These are phyloP conservation scores for Gymnopilus junonius DNA, from an alignment of 768 basidiomycete genomes.

Conservation along the genomic window DNA sequence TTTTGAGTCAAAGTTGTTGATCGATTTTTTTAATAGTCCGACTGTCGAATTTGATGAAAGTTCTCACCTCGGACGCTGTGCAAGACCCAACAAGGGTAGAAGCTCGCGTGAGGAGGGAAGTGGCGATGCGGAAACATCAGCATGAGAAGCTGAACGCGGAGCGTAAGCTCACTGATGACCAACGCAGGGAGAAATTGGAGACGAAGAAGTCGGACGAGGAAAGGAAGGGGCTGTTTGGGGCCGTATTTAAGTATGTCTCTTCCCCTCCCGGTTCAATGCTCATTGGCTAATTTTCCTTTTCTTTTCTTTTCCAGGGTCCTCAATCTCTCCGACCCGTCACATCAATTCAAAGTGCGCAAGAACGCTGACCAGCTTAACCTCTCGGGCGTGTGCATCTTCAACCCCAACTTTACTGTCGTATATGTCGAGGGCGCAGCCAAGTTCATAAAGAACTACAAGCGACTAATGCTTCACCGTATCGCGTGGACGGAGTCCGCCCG, in stretches of 20 bases:
- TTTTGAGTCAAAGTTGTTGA: neutral
- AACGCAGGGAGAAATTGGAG: constrained; percentile 86
- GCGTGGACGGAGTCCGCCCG: constrained; percentile 93
- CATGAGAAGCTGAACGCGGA: constrained; percentile 96
- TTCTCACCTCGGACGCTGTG: constrained; percentile 93
- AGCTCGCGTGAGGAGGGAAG: constrained; percentile 92
- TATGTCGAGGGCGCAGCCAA: constrained; percentile 93
- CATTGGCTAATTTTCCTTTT: neutral
- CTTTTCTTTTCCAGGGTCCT: constrained; percentile 60
- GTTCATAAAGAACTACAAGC: constrained; percentile 85
- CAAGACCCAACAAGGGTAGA: constrained; percentile 98
- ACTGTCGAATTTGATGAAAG: constrained; percentile 95
- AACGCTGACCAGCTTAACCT: constrained; percentile 93
- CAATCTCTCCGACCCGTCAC: constrained; percentile 87
- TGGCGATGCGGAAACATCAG: constrained; percentile 83
- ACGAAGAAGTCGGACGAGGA: constrained; percentile 87
- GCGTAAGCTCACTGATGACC: constrained; percentile 90
- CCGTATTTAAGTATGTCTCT: constrained; percentile 85
- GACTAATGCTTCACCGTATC: constrained; percentile 85
- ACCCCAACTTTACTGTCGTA: constrained; percentile 87
- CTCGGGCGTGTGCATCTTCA: constrained; percentile 89
- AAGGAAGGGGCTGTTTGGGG: constrained; percentile 79
- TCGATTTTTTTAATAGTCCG: constrained; percentile 69
- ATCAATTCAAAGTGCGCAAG: constrained; percentile 95
- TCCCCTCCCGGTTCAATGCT: neutral